Evolutionary conservation across 371 early-diverging fungal species (phyloP).

Genomic region (Syncephalastrum racemosum): DNA sequence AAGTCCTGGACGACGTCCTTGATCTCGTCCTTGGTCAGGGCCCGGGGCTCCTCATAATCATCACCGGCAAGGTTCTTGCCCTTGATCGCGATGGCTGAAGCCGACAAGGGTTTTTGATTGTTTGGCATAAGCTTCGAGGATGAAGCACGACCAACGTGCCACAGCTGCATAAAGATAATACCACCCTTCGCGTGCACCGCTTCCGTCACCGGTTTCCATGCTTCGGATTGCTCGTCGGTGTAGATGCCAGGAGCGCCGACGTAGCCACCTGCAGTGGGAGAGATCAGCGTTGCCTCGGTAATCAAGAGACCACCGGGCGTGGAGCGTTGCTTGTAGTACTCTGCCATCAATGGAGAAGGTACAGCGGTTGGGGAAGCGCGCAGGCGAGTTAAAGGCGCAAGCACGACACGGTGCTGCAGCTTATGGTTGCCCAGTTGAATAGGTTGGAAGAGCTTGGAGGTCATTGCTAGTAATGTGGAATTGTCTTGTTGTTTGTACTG

Average conservation of each 20-base stretch:
- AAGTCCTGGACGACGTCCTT: constrained; percentile 33
- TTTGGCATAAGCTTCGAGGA: constrained; percentile 1
- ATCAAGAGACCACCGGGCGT: constrained; percentile 54
- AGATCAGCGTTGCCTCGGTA: constrained; percentile 52
- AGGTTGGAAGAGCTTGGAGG: constrained; percentile 18
- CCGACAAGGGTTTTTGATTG: constrained; percentile 12
- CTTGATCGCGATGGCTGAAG: constrained; percentile 18
- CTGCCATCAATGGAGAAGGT: constrained; percentile 32
- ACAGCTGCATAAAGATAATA: constrained; percentile 50
- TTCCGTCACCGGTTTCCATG: constrained; percentile 56
- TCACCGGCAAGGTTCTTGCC: constrained; percentile 33
- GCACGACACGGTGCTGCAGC: constrained; percentile 49
- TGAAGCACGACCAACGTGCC: constrained; percentile 17
- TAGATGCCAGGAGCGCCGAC: constrained; percentile 43
- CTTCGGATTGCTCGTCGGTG: constrained; percentile 46
- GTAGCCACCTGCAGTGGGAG: constrained; percentile 34
- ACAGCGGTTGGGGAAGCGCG: constrained; percentile 24
- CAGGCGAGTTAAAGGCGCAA: constrained; percentile 53
- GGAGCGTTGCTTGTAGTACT: constrained; percentile 60
- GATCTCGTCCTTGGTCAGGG: constrained; percentile 42
- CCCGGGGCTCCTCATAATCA: constrained; percentile 16
- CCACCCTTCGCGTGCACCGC: constrained; percentile 57
- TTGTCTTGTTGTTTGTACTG: too few species aligned
- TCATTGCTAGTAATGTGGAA: too few species aligned
- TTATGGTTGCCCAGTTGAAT: constrained; percentile 19